Base-by-base conservation (phyloP, 352 stramenopile species). In the Globisporangium nodosum region DNA sequence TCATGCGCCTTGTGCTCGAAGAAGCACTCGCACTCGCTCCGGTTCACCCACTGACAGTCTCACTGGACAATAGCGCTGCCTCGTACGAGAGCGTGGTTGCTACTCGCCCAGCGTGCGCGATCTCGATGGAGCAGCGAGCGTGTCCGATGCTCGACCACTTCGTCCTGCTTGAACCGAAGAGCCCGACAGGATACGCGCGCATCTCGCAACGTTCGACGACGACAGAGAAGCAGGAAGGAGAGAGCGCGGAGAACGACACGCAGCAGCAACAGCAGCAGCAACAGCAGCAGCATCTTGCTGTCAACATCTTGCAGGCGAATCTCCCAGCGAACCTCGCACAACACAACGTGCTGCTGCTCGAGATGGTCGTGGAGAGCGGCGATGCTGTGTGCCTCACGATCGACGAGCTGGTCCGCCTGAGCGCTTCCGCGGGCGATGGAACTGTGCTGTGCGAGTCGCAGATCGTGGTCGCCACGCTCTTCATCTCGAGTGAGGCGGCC, bases 1-100 rank as follows among this genome's bases (percentile, higher is more conserved):
- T 85, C 12, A 69, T 82, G 53, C 72, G 78, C 5, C 66, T 87
- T 2, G 52, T 87, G 12, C 63, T 88, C 45, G 78, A 88, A 59
- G 76, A 88, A 56, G 70, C 71, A 0, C 56, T 88, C 33, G 54
- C 67, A 8, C 54, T 69, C 27, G 66, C 74, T 49, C 66, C 64
- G 3, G 54, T 73, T 7, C 60, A 68, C 39, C 55, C 63, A 31
- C 55, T 76, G 13, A 13, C n/a, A 9, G 43, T 30, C 6, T 49
- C 43, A n/a, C n/a, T 27, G n/a, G 4, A 9, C 43, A 27, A 49
- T 6, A n/a, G 16, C 12, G 18, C 13, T 21, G 7, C 43, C n/a
- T 30, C 43, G 6, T 21, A 15, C 52, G 59, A 66, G 40, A 62
- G 73, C 4, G 54, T 75, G 27, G 50, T 60, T 13, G 42, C 73